Percentiles rank a stretch among this genome's conserved stretches.
phyloP scores from a whole-genome alignment of 2,329 filamentous ascomycete genomes.

The Stromatinia cepivora region DNA sequence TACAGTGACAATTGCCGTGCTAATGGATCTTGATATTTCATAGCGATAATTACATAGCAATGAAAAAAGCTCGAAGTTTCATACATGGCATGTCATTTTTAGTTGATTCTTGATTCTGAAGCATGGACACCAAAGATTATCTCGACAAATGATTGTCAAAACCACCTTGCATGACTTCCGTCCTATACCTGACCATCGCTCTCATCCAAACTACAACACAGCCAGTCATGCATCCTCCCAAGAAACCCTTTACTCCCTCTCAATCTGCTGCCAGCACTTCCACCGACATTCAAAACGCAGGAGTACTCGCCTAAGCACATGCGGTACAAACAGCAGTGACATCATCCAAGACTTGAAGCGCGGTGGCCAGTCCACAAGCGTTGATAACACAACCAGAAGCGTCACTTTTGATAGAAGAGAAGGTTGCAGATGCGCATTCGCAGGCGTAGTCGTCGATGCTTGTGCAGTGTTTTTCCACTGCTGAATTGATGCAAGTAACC shows the following conservation, averaged over 20 bases:
- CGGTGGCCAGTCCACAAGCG: not conserved
- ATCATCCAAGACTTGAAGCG: not conserved
- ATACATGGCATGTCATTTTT: too few species aligned
- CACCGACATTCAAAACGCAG: not conserved
- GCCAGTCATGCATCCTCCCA: not conserved
- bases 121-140: not conserved
- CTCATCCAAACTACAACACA: not conserved
- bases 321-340: slow-evolving; percentile 3
- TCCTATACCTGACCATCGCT: too few species aligned
- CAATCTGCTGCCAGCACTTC: too few species aligned
- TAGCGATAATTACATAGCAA: too few species aligned
- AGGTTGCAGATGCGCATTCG: slow-evolving; percentile 12
- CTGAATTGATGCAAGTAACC: slow-evolving; percentile 8
- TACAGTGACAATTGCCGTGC: too few species aligned
- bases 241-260: not conserved
- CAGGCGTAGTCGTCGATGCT: not conserved
- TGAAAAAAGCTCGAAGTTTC: too few species aligned
- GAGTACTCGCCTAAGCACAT: not conserved
- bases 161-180: too few species aligned
- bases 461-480: not conserved
- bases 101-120: too few species aligned
- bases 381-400: slow-evolving; percentile 3
- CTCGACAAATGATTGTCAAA: not conserved
- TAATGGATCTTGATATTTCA: too few species aligned
- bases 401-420: not conserved